Conservation (phyloP, 2,329 filamentous ascomycete species). For the Aschersonia sp. region DNA sequence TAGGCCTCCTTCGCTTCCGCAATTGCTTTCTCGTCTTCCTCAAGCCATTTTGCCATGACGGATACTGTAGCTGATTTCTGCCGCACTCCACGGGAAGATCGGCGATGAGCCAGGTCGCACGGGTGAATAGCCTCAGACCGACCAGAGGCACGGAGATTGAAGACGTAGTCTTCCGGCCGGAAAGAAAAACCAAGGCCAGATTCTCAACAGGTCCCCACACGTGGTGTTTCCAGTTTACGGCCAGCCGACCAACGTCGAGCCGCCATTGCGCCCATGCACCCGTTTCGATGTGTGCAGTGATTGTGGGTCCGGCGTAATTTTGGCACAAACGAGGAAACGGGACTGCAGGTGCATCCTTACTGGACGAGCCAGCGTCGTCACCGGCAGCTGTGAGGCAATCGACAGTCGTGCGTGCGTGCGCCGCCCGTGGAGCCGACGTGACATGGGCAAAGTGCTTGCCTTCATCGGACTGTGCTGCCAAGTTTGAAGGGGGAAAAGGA, state of each 20-base stretch:
- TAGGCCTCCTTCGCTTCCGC: neutral
- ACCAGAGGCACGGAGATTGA: neutral
- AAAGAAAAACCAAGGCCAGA: neutral
- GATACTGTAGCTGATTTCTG: too few relatives aligned
- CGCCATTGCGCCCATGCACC: neutral
- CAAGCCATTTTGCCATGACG: too few relatives aligned
- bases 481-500: neutral
- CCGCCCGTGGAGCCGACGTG: too few relatives aligned
- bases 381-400: neutral
- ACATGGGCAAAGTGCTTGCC: too few relatives aligned
- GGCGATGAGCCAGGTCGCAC: neutral
- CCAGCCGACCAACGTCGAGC: neutral
- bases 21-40: neutral
- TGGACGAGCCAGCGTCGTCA: too few relatives aligned
- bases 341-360: too few relatives aligned
- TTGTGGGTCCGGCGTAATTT: neutral
- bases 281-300: neutral
- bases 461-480: too few relatives aligned
- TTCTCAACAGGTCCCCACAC: neutral
- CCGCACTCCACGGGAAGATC: too few relatives aligned
- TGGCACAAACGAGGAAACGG: neutral
- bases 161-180: neutral
- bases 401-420: neutral
- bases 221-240: neutral
- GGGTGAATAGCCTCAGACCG: neutral